phyloP scores from a whole-genome alignment of 2,329 filamentous ascomycete species.

The Xylaria sp. region DNA sequence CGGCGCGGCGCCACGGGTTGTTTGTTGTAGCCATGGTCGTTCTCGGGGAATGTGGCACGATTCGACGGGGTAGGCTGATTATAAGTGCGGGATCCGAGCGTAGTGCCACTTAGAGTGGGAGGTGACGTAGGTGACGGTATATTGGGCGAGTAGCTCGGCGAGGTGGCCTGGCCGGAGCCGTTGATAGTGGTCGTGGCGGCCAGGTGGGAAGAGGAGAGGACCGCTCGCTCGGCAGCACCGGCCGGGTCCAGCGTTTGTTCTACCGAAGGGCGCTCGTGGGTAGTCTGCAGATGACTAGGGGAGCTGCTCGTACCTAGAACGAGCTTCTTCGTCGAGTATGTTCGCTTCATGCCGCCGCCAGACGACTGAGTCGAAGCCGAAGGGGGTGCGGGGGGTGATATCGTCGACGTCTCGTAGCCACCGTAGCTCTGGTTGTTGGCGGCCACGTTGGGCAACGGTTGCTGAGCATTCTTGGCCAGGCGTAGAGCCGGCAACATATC shows the following conservation, averaged over 20 bases:
- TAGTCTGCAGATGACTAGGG: conserved; percentile 75
- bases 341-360: conserved; percentile 70
- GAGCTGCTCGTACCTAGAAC: conserved; percentile 76
- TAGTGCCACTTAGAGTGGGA: conserved; percentile 62
- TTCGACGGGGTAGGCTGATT: conserved; percentile 65
- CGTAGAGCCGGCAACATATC: conserved; percentile 91
- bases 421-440: conserved; percentile 56
- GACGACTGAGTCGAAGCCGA: conserved; percentile 63
- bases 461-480: conserved; percentile 89
- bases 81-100: conserved; percentile 70
- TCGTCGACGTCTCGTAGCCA: conserved; percentile 60
- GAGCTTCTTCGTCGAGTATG: conserved; percentile 80
- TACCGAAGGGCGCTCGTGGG: conserved; percentile 72
- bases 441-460: conserved; percentile 75
- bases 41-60: conserved; percentile 65
- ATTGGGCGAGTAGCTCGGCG: conserved; percentile 71
- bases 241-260: conserved; percentile 75
- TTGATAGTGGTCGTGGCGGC: conserved; percentile 67
- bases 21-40: conserved; percentile 56
- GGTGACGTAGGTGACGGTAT: conserved; percentile 77
- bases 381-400: conserved; percentile 67
- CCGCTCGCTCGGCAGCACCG: conserved; percentile 73
- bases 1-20: conserved; percentile 62
- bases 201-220: conserved; percentile 74
- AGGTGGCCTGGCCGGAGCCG: conserved; percentile 64